Conservation (phyloP, 1,284 basidiomycete species). For the Microbotryum saponariae region DNA sequence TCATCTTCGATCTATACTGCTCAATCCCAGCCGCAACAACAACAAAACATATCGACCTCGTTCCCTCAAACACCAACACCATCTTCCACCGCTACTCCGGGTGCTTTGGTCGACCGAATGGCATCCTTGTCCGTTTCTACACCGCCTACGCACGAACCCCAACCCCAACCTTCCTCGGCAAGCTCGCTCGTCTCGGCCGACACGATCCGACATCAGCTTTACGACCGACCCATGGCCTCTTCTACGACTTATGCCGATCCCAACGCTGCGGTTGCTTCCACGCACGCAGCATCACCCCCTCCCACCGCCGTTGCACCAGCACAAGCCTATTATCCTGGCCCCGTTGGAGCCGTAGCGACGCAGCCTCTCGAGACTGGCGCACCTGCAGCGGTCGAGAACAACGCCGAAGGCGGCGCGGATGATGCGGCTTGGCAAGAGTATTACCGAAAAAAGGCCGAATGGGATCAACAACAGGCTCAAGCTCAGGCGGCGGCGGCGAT, state of each 20-base stretch:
- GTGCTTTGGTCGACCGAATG: too few species aligned
- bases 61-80: neutral
- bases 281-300: neutral
- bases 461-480: too few species aligned
- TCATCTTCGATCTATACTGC: neutral
- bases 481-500: too few species aligned
- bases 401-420: neutral
- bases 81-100: too few species aligned
- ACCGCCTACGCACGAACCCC: neutral
- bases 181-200: too few species aligned
- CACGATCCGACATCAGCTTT: too few species aligned
- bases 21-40: neutral
- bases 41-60: neutral
- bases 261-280: neutral
- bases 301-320: neutral
- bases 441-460: neutral
- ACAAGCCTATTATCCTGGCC: neutral
- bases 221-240: too few species aligned
- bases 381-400: neutral
- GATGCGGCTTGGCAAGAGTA: constrained; percentile 4
- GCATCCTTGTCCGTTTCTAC: too few species aligned
- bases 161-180: neutral
- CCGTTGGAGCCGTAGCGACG: neutral
- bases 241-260: neutral
- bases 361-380: neutral